Base-by-base conservation (phyloP, 768 basidiomycete species). In the Russula sp. region DNA sequence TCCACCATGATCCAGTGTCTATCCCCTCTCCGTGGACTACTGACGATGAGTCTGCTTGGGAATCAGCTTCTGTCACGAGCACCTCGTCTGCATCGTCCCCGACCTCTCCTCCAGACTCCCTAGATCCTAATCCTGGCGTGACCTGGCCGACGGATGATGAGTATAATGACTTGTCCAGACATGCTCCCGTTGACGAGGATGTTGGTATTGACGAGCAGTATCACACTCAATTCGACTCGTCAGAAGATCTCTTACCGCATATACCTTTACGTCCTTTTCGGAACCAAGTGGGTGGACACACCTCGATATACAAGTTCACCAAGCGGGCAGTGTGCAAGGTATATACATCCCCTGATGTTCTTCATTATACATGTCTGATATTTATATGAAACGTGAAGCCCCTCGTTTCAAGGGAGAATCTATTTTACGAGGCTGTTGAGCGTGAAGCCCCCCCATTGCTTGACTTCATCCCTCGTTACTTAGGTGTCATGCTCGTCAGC, bases 261-360 rank as follows among this genome's bases (percentile, higher is more conserved):
- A 94, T 99, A 53, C 96, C 95, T 39, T 78, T 99, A 8, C 86
- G 89, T 53, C 97, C 97, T 6, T 99, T 98, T 76, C 86, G 91
- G 54, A 97, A 99, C 70, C 95, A 98, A 76, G 97, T 99, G 35
- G 97, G 97, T 47, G 97, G 97, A 3, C 97, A 99, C 73, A 92
- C 85, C 67, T 89, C 93, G 61, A 97, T 99, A 70, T 98, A 98
- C 76, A 94, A 95, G 71, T 98, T 99, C 68, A 98, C 95, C 4
- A 93, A 93, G 71, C 84, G 94, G 67, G 96, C 97, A 8, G 94
- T 99, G 16, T 99, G 97, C 80, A 99, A 99, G 86, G 96, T 97
- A 69, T 70, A 89, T 74, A 39, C 48, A 47, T 10, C 13, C 10
- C 42, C 20, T 35, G 8, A 44, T n/a, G 20, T 45, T 14, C 32